phyloP scores from a whole-genome alignment of 352 stramenopile genomes.

The Globisporangium iwayamae region DNA sequence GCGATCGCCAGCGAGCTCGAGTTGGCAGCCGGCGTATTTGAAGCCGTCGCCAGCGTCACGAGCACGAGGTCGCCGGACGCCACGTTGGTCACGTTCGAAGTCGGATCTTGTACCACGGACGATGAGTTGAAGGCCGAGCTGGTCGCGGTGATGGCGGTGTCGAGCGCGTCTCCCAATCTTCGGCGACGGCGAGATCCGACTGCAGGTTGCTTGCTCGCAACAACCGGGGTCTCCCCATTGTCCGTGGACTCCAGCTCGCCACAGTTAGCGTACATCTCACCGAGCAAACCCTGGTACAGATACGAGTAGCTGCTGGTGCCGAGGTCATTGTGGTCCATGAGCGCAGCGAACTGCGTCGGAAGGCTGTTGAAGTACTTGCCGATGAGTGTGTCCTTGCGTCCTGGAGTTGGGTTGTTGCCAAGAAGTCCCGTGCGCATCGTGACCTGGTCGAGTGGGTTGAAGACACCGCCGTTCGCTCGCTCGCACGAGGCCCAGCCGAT shows the following conservation, averaged over 20 bases:
- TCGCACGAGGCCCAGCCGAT: constrained; percentile 13
- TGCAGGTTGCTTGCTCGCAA: neutral
- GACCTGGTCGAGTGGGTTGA: constrained; percentile 9
- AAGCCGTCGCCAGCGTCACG: neutral
- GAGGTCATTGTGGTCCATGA: constrained; percentile 17
- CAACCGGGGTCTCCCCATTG: neutral
- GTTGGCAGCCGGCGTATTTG: neutral
- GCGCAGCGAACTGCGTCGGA: constrained; percentile 16
- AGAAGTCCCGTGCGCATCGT: constrained; percentile 29
- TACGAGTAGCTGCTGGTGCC: constrained; percentile 17
- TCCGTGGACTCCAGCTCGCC: neutral
- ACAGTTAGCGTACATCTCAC: constrained; percentile 15
- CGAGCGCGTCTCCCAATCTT: constrained; percentile 2
- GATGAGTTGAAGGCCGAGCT: constrained; percentile 6
- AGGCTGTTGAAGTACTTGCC: constrained; percentile 57
- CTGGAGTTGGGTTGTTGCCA: constrained; percentile 22
- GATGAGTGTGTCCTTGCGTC: constrained; percentile 14
- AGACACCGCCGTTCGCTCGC: constrained; percentile 12
- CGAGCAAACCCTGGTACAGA: constrained; percentile 8
- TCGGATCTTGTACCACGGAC: neutral
- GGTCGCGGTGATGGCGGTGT: neutral
- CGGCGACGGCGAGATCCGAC: neutral
- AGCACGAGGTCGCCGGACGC: constrained; percentile 10
- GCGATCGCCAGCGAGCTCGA: constrained; percentile 1
- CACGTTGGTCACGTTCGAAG: constrained; percentile 7